Evolutionary conservation across 495 filamentous ascomycete genomes (phyloP), one percentile per base, ranked within the genome.

Genomic region (Apiosordaria backusii): DNA sequence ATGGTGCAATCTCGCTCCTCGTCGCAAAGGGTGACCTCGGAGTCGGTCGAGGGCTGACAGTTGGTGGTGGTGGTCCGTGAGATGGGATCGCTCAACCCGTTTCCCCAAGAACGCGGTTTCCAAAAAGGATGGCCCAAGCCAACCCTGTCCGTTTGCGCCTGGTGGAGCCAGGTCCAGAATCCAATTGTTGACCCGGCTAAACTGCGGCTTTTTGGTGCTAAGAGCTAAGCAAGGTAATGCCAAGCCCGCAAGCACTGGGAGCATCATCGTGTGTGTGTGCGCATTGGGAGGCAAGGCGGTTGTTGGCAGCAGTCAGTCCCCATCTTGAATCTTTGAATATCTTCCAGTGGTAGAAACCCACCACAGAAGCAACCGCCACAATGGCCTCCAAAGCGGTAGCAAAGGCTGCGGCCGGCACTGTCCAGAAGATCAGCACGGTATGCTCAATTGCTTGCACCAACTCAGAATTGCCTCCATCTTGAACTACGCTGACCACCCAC

Each of bases 381-480:
- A 86, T 86, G 84, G 82, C 84, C 60, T 83, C 84, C 60, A 82
- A 84, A 72, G 80, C 74, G 70, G 83, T 76, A 71, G 78, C 79
- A 21, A 85, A 84, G 72, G 79, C 77, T 73, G 83, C 77, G 71
- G 82, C 77, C 15, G 77, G 74, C 57, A 75, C 77, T 68, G 79
- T 79, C 27, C 70, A 85, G 66, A 78, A 71, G 67, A 78, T 86
- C 68, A 68, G 73, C 67, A 78, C 82, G 73, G 84, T 85, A 72
- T 66, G 61, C 35, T 61, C 63, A 59, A 26, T 62, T 65, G 35
- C 61, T 50, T 45, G 3, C 5, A 7, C 16, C 16, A 7, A 13
- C 35, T 3, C 10, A 45, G 35, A 45, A 45, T 45, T 45, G 1
- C 35, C 35, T 45, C 13, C 45, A 35, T 50, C 60, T 35, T n/a